Base-by-base conservation (phyloP, 148 eudicot genomes). In the Limonium bicolor region DNA sequence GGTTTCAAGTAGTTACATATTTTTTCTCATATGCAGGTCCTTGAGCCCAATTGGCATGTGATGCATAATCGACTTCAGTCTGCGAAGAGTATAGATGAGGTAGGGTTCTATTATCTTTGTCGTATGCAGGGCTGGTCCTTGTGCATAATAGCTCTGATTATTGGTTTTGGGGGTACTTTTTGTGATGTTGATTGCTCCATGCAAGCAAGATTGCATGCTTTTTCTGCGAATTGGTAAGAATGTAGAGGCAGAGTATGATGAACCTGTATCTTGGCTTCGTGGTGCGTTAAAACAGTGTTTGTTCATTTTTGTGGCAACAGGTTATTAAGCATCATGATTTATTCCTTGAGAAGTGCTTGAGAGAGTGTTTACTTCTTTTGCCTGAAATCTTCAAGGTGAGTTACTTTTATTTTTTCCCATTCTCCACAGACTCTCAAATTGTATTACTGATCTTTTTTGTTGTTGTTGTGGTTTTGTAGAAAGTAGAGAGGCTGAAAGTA, bases 1-100 rank as follows among this genome's bases (percentile, higher is more conserved):
- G n/a, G n/a, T n/a, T 18, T 41, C 3, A 6, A 4, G 36, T 7
- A 24, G 16, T 47, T 10, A 36, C 7, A 6, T 39, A 33, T 21
- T 53, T 14, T 25, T 21, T 19, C 34, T 50, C 33, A 46, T 55
- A 45, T 64, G 46, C 77, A 90, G 99, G 99, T 90, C 56, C 73
- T 90, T 62, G 99, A 90, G 69, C 99, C 99, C 22, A 85, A 85
- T 67, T 85, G 95, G 88, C 95, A 90, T 51, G 73, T 78, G 66
- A 78, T 90, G 94, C 80, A 73, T 53, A 78, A 55, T 56, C 73
- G 85, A 61, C 77, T 85, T 62, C 82, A 75, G 60, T 73, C 78
- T 51, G 94, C 99, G 41, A 90, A 76, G 61, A 85, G 95, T 69
- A 90, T 90, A 55, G 95, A 85, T 45, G 88, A 90, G 99, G 99